These are phyloP conservation scores for Quercus phellos DNA, from an alignment of 331 rosid genomes.

Conservation along the genomic window DNA sequence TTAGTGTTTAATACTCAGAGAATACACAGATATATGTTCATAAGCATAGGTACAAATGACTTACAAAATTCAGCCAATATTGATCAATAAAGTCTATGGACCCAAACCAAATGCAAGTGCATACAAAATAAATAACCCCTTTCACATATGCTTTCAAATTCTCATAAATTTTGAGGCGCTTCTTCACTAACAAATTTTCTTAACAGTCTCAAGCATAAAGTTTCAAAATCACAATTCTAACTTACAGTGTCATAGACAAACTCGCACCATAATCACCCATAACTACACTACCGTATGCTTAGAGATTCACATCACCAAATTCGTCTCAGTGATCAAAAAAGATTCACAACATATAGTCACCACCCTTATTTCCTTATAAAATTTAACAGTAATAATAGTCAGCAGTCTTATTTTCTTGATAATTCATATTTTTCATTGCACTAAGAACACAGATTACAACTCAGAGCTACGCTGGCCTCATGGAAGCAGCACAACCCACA, in stretches of 20 bases:
- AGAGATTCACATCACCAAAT: neutral
- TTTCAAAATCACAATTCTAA: neutral
- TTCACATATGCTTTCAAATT: neutral
- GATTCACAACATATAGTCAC: no score
- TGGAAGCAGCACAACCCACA: no score
- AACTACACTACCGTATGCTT: neutral
- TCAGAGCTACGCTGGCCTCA: no score
- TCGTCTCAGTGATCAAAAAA: neutral
- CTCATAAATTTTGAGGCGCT: neutral
- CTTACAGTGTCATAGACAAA: neutral
- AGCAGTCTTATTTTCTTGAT: no score
- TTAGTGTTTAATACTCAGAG: neutral
- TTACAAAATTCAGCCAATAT: neutral
- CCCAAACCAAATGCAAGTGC: neutral
- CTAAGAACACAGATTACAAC: no score
- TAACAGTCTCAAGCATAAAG: neutral
- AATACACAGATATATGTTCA: neutral
- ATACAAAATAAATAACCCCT: neutral
- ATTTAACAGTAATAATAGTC: no score
- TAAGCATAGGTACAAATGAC: neutral
- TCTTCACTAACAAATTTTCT: neutral
- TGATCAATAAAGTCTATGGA: neutral
- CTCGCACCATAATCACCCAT: neutral
- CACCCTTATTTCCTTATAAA: no score
- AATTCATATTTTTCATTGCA: no score